These are phyloP conservation scores for Knoxdaviesia proteae DNA, from an alignment of 2,329 filamentous ascomycete species.

Conservation along the genomic window DNA sequence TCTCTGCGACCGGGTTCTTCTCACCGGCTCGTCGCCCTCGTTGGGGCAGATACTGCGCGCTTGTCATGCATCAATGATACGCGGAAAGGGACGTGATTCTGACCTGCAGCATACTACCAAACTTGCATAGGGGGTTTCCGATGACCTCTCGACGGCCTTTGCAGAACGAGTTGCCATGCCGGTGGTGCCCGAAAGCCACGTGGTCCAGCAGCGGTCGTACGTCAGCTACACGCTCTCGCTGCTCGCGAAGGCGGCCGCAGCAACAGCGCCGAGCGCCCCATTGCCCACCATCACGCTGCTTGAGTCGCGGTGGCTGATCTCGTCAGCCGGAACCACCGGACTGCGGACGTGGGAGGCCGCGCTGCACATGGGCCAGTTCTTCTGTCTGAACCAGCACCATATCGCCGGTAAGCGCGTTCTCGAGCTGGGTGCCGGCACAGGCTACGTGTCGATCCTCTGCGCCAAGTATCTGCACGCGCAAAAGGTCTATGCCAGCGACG, in stretches of 20 bases:
- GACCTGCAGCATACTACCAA: background rate
- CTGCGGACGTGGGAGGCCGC: slow-evolving; percentile 67
- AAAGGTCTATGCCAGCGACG: slow-evolving; percentile 50
- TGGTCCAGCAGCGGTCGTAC: slow-evolving; percentile 51
- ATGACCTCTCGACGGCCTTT: slow-evolving; percentile 53
- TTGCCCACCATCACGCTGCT: slow-evolving; percentile 33
- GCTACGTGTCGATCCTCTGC: slow-evolving; percentile 54
- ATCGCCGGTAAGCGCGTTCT: slow-evolving; percentile 37
- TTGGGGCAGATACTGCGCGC: too few species aligned
- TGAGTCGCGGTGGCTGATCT: slow-evolving; percentile 48
- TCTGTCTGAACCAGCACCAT: slow-evolving; percentile 25
- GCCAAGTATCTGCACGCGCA: slow-evolving; percentile 40
- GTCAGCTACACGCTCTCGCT: slow-evolving; percentile 47
- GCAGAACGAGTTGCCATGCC: slow-evolving; percentile 42
- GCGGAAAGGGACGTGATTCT: too few species aligned
- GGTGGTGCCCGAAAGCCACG: slow-evolving; percentile 39
- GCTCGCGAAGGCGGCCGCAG: background rate
- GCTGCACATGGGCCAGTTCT: slow-evolving; percentile 49
- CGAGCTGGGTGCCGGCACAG: slow-evolving; percentile 59
- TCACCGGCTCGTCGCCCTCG: too few species aligned
- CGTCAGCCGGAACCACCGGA: slow-evolving; percentile 53
- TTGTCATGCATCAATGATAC: too few species aligned
- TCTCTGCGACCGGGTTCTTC: too few species aligned
- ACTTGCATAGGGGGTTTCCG: slow-evolving; percentile 51
- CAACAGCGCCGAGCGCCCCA: background rate